These are phyloP conservation scores for Ogataea minuta DNA, from an alignment of 805 yeast species.

Conservation along the genomic window DNA sequence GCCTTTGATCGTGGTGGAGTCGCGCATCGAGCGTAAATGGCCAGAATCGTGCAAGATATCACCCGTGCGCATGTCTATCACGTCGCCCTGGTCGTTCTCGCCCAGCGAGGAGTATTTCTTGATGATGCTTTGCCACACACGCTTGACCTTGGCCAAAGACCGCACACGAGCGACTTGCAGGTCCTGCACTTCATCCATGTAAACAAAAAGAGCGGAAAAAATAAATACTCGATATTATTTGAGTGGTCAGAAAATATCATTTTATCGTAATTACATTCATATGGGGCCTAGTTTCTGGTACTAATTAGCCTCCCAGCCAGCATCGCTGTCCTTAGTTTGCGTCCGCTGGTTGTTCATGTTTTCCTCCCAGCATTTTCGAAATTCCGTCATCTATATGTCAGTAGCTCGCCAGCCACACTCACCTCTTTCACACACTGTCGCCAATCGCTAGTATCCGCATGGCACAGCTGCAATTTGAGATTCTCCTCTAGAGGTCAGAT, in stretches of 20 bases:
- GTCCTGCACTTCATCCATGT: conserved; percentile 15
- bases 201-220: conserved; percentile 7
- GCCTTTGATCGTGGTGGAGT: conserved; percentile 21
- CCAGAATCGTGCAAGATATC: conserved; percentile 65
- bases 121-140: conserved; percentile 51
- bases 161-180: conserved; percentile 14
- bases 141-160: conserved; percentile 23
- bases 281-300: no score
- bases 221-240: neutral
- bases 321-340: conserved; percentile 35
- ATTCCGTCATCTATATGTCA: conserved; percentile 38
- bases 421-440: conserved; percentile 66
- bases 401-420: conserved; percentile 23
- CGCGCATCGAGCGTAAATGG: conserved; percentile 51
- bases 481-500: conserved; percentile 51
- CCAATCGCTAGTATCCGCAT: conserved; percentile 84
- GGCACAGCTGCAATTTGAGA: conserved; percentile 67
- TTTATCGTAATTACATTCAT: neutral
- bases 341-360: conserved; percentile 40
- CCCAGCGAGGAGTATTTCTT: conserved; percentile 48
- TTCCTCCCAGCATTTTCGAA: conserved; percentile 42
- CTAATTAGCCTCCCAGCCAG: conserved; percentile 4
- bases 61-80: conserved; percentile 65
- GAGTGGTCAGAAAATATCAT: neutral
- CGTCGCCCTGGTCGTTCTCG: conserved; percentile 55